Conservation (phyloP, 257 asterid genomes). For the Nemophila menziesii region DNA sequence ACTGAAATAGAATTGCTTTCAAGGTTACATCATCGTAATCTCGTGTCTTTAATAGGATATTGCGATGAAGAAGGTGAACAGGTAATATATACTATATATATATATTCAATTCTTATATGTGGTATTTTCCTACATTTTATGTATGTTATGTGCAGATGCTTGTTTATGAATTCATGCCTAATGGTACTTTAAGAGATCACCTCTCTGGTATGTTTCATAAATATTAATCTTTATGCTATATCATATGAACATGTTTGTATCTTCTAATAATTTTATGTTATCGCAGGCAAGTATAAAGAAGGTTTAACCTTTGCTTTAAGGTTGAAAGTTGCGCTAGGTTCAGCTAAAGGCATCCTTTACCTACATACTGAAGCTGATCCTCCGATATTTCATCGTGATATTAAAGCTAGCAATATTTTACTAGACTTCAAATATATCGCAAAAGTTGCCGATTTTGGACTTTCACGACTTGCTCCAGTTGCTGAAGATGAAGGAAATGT, state of each 20-base stretch:
- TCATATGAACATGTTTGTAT: slow-evolving; percentile 1
- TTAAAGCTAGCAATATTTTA: slow-evolving; percentile 85
- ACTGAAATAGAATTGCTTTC: slow-evolving; percentile 84
- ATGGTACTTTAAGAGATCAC: slow-evolving; percentile 83
- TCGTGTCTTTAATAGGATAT: slow-evolving; percentile 75
- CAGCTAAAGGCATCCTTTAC: slow-evolving; percentile 90
- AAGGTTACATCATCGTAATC: slow-evolving; percentile 85
- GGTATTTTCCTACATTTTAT: slow-evolving; percentile 1
- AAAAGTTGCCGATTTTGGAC: slow-evolving; percentile 96
- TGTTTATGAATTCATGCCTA: slow-evolving; percentile 85
- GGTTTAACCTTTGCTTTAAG: slow-evolving; percentile 57
- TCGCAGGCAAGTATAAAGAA: slow-evolving; percentile 52
- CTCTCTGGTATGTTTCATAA: slow-evolving; percentile 45
- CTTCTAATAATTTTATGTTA: background rate
- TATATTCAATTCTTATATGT: background rate
- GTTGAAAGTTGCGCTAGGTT: slow-evolving; percentile 58
- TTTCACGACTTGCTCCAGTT: slow-evolving; percentile 80
- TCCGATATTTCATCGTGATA: slow-evolving; percentile 97
- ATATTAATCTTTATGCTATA: slow-evolving; percentile 2
- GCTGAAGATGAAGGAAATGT: slow-evolving; percentile 68
- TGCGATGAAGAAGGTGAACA: slow-evolving; percentile 97
- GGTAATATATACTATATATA: slow-evolving; percentile 24
- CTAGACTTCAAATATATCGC: slow-evolving; percentile 62
- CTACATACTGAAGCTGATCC: slow-evolving; percentile 96
- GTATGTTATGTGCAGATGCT: slow-evolving; percentile 61